Conservation (phyloP, 495 filamentous ascomycete genomes). For the Talaromyces proteolyticus region DNA sequence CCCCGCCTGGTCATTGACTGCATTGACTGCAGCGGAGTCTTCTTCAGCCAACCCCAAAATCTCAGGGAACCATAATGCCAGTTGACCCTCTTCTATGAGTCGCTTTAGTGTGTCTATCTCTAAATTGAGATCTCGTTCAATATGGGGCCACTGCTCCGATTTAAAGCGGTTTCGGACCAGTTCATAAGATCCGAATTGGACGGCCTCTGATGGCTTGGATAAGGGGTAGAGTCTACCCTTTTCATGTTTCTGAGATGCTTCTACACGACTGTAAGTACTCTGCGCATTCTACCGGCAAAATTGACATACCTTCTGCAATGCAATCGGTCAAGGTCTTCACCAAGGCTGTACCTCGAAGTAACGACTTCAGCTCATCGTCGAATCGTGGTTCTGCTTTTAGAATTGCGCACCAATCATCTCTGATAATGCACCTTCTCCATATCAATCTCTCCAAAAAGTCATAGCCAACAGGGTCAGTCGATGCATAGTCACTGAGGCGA, state of each 20-base stretch:
- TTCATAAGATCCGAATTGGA: conserved; percentile 43
- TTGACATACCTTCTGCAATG: conserved; percentile 25
- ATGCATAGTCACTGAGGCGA: conserved; percentile 44
- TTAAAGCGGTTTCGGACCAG: conserved; percentile 49
- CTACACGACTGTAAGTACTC: conserved; percentile 16
- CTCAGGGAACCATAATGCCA: conserved; percentile 56
- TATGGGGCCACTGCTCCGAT: conserved; percentile 40
- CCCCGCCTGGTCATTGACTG: background rate
- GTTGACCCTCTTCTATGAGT: conserved; percentile 51
- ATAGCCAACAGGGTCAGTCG: conserved; percentile 40
- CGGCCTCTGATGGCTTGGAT: conserved; percentile 41
- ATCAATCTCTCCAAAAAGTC: conserved; percentile 61
- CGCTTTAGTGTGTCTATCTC: conserved; percentile 47
- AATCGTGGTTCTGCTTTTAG: conserved; percentile 23
- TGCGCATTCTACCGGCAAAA: no score
- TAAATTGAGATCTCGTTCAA: conserved; percentile 44
- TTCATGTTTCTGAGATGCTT: conserved; percentile 11
- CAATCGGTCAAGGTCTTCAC: conserved; percentile 25
- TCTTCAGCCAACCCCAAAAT: conserved; percentile 28
- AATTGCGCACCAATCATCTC: conserved; percentile 67
- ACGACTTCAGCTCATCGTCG: conserved; percentile 15
- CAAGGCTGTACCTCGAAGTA: conserved; percentile 24
- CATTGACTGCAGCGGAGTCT: background rate
- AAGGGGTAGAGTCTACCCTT: conserved; percentile 28
- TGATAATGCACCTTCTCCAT: conserved; percentile 76